Evolutionary conservation across 192 early-diverging fungal species (phyloP).

Genomic region (Geosiphon pyriformis): DNA sequence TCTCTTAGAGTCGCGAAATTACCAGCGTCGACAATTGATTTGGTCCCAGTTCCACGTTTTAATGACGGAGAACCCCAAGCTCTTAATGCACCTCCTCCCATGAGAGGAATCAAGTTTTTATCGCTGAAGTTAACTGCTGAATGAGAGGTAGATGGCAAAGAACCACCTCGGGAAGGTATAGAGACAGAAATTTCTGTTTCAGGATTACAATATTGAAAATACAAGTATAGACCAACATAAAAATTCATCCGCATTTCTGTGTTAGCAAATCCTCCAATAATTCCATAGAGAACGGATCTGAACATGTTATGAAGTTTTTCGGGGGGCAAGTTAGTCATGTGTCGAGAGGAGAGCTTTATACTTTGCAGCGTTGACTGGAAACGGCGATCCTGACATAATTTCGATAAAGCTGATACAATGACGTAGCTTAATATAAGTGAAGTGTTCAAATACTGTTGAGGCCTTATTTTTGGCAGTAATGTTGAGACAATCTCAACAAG

Average conservation of each 20-base stretch:
- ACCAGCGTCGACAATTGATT: slow-evolving; percentile 32
- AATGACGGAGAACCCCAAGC: not conserved
- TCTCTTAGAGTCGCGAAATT: slow-evolving; percentile 47
- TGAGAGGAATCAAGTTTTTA: not conserved
- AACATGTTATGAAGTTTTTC: slow-evolving; percentile 33
- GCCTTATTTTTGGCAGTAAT: slow-evolving; percentile 55
- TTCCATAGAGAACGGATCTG: slow-evolving; percentile 24
- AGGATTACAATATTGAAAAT: slow-evolving; percentile 18
- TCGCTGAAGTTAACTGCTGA: slow-evolving; percentile 6
- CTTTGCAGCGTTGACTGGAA: slow-evolving; percentile 46
- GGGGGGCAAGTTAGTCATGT: slow-evolving; percentile 26
- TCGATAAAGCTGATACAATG: slow-evolving; percentile 50
- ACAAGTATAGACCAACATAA: slow-evolving; percentile 14
- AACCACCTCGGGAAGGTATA: not conserved
- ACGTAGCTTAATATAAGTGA: slow-evolving; percentile 51
- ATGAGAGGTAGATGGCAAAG: slow-evolving; percentile 28
- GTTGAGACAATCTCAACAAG: slow-evolving; percentile 64
- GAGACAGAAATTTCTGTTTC: not conserved
- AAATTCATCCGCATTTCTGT: slow-evolving; percentile 15
- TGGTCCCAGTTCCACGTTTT: slow-evolving; percentile 12
- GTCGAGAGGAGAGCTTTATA: too few relatives aligned
- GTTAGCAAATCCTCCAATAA: slow-evolving; percentile 4
- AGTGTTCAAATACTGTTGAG: slow-evolving; percentile 39
- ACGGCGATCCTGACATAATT: slow-evolving; percentile 50
- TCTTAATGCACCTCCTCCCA: slow-evolving; percentile 1